Evolutionary conservation across 495 filamentous ascomycete genomes (phyloP).

Genomic region (Neurospora intermedia): DNA sequence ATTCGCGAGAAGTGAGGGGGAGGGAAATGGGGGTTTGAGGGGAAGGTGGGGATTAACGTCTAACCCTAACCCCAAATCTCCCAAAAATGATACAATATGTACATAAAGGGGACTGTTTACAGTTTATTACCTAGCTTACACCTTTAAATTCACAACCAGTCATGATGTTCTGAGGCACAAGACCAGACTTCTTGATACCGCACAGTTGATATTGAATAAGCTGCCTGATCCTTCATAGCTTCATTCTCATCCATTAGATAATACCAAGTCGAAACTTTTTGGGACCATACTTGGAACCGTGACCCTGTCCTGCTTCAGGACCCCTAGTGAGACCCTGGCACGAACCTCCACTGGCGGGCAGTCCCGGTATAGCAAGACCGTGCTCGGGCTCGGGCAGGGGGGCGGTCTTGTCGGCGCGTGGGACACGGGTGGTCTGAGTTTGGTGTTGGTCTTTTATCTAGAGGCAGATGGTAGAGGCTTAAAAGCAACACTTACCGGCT

Average conservation of each 20-base stretch:
- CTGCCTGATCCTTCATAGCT: not conserved
- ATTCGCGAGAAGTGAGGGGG: not conserved
- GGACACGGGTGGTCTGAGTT: conserved; percentile 14
- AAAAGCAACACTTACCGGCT: conserved; percentile 10
- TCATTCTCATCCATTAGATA: not conserved
- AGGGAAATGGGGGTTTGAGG: too few species aligned
- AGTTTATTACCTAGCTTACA: too few species aligned
- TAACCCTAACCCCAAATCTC: not conserved
- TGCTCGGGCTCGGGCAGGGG: conserved; percentile 25
- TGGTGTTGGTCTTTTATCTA: not conserved
- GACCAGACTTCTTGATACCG: not conserved
- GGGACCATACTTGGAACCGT: not conserved
- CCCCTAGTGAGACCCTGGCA: conserved; percentile 21
- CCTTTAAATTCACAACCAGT: not conserved
- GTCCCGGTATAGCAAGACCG: conserved; percentile 19
- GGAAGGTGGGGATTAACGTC: not conserved
- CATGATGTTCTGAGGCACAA: not conserved
- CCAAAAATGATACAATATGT: not conserved
- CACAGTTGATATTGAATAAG: not conserved
- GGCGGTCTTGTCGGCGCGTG: conserved; percentile 31
- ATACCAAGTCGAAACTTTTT: not conserved
- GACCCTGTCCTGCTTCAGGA: conserved; percentile 16
- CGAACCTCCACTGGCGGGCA: conserved; percentile 21
- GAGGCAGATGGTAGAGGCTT: not conserved
- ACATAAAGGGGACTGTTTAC: not conserved